Base-by-base conservation (phyloP, 208 protist genomes). In the Strigomonas culicis region DNA sequence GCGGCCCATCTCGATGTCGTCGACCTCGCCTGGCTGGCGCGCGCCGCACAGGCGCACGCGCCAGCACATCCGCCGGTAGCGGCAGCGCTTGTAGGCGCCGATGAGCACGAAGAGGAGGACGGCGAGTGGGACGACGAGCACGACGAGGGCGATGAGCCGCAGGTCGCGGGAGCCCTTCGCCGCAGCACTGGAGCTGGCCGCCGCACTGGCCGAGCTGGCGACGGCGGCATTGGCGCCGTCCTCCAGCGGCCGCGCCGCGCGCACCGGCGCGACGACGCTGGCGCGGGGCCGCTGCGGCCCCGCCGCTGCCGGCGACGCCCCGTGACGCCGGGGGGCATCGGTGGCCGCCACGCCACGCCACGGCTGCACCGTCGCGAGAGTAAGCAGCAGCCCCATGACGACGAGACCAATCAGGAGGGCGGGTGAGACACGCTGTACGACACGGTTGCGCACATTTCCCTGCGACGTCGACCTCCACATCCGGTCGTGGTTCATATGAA, bases 41-140 rank as follows among this genome's bases (percentile, higher is more conserved):
- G 63, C 64, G 25, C 79, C 81, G 58, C 74, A 81, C 11, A 92
- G 72, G 15, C 77, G 77, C 17, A 92, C 25, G n/a, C 60, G 39
- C 13, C 57, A 30, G 17, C 70, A 70, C 4, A 70, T 49, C 15
- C 41, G 57, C 21, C 51, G 70, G 55, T 82, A 79, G 25, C 71
- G 75, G 31, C 66, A 75, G 39, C 68, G 70, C 41, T 76, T 77
- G 39, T 46, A 79, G 27, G 77, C 32, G 2, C 79, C 68, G 49
- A 74, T 59, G 10, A 55, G 44, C 10, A 82, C 13, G 32, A 79
- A 72, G n/a, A 63, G 27, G 31, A 69, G 59, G 17, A 59, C 57
- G 0, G 66, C 68, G 2, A 72, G 46, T 8, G 77, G 79, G 34
- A 86, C 72, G 22, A 85, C 30, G 0, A 92, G 67, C 2, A 88